phyloP scores from a whole-genome alignment of 2,329 filamentous ascomycete genomes.

The Paramyrothecium sp. region DNA sequence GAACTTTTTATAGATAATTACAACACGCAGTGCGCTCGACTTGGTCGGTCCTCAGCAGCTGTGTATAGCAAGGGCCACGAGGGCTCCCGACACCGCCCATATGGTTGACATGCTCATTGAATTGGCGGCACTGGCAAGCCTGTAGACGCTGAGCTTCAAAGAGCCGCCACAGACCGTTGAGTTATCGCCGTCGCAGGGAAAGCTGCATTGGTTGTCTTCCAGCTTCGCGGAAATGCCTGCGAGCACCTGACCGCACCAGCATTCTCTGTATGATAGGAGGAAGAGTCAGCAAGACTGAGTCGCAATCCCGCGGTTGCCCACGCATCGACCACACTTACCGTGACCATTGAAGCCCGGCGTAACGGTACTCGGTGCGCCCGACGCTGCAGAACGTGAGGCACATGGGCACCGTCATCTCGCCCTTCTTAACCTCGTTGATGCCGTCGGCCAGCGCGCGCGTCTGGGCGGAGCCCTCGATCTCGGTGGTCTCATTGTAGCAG shows the following conservation, averaged over 20 bases:
- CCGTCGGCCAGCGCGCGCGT: conserved; percentile 47
- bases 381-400: conserved; percentile 52
- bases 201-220: conserved; percentile 45
- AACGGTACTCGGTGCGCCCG: conserved; percentile 38
- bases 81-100: conserved; percentile 1
- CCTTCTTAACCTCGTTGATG: conserved; percentile 34
- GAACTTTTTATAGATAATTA: too few relatives aligned
- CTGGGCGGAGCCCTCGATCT: conserved; percentile 34
- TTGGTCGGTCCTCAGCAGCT: too few relatives aligned
- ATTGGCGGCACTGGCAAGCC: conserved; percentile 12
- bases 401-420: conserved; percentile 48
- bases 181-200: conserved; percentile 52
- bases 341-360: conserved; percentile 55
- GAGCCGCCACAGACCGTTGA: conserved; percentile 53
- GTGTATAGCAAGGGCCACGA: conserved; percentile 2
- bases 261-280: conserved; percentile 42
- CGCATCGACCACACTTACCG: conserved; percentile 35
- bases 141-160: conserved; percentile 47
- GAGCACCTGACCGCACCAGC: conserved; percentile 56
- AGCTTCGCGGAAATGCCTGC: conserved; percentile 44
- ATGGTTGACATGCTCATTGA: conserved; percentile 1
- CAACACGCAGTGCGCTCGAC: too few relatives aligned
- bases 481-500: conserved; percentile 59
- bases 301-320: too few relatives aligned
- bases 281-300: background rate